Conservation (phyloP, 2,329 filamentous ascomycete species). For the Lecanoromycetidae sp. region DNA sequence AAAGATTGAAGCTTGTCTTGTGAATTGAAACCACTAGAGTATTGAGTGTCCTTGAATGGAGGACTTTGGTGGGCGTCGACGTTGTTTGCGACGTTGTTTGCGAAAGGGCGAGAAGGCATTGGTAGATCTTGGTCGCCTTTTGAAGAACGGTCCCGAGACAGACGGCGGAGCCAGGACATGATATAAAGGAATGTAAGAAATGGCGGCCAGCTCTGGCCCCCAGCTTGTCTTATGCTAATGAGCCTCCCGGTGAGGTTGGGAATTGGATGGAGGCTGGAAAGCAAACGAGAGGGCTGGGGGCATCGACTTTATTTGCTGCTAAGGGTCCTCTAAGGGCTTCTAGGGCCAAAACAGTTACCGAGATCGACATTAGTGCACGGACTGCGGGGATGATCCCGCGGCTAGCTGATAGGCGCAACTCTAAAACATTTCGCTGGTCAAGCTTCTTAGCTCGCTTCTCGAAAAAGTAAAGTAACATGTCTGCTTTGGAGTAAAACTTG, state of each 20-base stretch:
- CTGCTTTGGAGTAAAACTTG: too few species aligned
- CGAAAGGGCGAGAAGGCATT: conserved; percentile 14
- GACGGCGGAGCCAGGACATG: conserved; percentile 19
- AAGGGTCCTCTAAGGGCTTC: background rate
- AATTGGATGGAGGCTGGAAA: background rate
- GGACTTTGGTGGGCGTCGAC: conserved; percentile 10
- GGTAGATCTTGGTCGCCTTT: conserved; percentile 16
- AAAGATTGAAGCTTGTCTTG: conserved; percentile 18
- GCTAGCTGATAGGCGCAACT: conserved; percentile 2
- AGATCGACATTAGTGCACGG: background rate
- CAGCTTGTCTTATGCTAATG: background rate
- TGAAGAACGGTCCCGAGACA: conserved; percentile 19
- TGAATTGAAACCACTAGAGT: conserved; percentile 16
- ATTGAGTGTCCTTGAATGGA: conserved; percentile 19
- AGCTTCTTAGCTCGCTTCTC: too few species aligned
- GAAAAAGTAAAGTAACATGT: too few species aligned
- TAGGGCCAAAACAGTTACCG: background rate
- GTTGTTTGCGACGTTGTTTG: conserved; percentile 9
- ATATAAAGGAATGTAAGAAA: conserved; percentile 8
- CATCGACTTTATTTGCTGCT: too few species aligned
- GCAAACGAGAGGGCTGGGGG: background rate
- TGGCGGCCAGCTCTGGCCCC: background rate
- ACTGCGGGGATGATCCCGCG: background rate
- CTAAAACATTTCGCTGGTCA: conserved; percentile 4
- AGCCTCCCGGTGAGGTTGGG: conserved; percentile 5